These are phyloP conservation scores for Scheffersomyces parashehatae DNA, from an alignment of 1,139 yeast genomes.

Conservation along the genomic window DNA sequence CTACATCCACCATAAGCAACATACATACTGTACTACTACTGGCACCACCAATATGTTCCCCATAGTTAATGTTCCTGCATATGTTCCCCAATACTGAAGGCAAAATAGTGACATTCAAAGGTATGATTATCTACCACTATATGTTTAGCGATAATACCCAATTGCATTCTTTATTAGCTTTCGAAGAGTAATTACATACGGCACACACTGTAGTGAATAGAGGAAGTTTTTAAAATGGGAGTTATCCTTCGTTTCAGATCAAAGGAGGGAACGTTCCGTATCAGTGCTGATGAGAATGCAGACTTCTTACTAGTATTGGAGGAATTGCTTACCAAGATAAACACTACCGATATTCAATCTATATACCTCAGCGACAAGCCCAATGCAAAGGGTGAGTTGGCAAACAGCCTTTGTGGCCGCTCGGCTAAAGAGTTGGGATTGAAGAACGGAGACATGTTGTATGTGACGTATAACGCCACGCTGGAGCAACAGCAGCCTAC, in stretches of 20 bases:
- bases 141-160: too few species aligned
- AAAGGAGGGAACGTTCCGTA: conserved; percentile 79
- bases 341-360: conserved; percentile 29
- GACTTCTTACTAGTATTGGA: conserved; percentile 52
- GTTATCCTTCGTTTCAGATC: conserved; percentile 69
- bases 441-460: conserved; percentile 84
- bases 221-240: conserved; percentile 1
- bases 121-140: too few species aligned
- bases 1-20: too few species aligned
- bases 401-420: conserved; percentile 42
- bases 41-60: too few species aligned
- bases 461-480: conserved; percentile 46
- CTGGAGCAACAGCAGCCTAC: background rate
- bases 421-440: conserved; percentile 56
- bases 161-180: too few species aligned
- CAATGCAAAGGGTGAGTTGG: conserved; percentile 47
- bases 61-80: too few species aligned
- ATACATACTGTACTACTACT: too few species aligned
- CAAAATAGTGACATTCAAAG: too few species aligned
- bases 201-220: too few species aligned
- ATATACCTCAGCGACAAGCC: conserved; percentile 49
- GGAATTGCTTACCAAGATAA: conserved; percentile 38
- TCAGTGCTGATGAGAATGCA: conserved; percentile 50
- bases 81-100: too few species aligned
- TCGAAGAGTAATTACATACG: too few species aligned